Evolutionary conservation across 2,329 filamentous ascomycete genomes (phyloP).

Genomic region (Sporothrix protearum): DNA sequence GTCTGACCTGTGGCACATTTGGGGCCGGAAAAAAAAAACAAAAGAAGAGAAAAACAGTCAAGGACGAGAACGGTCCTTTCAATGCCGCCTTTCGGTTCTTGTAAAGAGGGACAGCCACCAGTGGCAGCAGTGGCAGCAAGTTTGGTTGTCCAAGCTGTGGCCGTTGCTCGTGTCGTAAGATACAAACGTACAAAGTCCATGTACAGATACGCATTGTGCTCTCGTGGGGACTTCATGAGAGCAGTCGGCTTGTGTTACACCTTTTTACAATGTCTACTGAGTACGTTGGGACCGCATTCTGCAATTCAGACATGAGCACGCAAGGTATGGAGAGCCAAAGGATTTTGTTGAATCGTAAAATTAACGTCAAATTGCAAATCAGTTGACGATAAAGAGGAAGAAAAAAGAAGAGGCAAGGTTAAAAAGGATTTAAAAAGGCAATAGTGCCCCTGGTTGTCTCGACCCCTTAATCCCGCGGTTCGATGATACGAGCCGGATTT

Average conservation of each 20-base stretch:
- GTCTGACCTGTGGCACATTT: not conserved
- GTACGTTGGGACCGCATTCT: too few species aligned
- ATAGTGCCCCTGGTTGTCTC: not conserved
- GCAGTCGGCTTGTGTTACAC: too few species aligned
- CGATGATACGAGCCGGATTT: not conserved
- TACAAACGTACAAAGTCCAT: too few species aligned
- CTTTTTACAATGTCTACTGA: too few species aligned
- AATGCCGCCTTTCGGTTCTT: not conserved
- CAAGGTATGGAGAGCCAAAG: too few species aligned
- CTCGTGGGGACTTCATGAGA: too few species aligned
- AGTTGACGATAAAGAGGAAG: not conserved
- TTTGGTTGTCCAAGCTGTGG: not conserved
- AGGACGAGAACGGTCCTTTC: not conserved
- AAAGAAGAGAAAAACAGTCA: not conserved
- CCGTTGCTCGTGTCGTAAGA: not conserved
- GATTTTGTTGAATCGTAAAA: not conserved
- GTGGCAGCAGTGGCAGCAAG: too few species aligned
- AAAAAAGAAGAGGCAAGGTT: not conserved
- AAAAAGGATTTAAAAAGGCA: not conserved
- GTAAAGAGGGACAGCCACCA: not conserved
- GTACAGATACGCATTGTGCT: too few species aligned
- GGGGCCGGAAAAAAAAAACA: not conserved
- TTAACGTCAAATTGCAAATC: not conserved
- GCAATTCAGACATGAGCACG: not conserved
- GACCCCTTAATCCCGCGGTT: not conserved